A percentile compares a stretch with the other conserved stretches of the same genome.
Conservation (phyloP, 1,284 basidiomycete genomes). For the Pascua guehoae region DNA sequence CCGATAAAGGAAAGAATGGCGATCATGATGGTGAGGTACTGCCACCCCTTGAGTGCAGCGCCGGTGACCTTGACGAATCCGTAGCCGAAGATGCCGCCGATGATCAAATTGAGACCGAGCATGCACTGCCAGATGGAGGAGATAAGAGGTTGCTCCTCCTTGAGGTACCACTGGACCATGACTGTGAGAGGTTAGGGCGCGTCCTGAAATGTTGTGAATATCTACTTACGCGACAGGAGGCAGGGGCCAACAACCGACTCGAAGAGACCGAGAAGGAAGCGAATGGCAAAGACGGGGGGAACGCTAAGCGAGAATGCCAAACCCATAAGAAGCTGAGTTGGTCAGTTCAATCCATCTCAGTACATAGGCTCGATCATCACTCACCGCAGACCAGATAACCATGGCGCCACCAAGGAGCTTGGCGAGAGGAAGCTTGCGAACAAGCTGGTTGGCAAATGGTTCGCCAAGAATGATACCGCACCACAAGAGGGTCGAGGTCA, state of each 20-base stretch:
- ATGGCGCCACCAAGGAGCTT: conserved; percentile 28
- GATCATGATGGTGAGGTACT: conserved; percentile 29
- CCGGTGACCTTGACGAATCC: neutral
- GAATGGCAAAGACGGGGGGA: conserved; percentile 55
- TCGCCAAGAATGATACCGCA: conserved; percentile 32
- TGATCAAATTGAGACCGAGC: conserved; percentile 10
- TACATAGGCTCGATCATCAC: too few relatives aligned
- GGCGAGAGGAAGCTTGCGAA: conserved; percentile 28
- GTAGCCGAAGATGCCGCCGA: conserved; percentile 6
- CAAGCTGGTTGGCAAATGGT: conserved; percentile 32
- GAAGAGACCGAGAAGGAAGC: conserved; percentile 32
- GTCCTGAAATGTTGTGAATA: neutral
- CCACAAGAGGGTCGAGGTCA: conserved; percentile 32
- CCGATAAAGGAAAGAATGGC: conserved; percentile 17
- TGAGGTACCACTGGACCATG: conserved; percentile 28
- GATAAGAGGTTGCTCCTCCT: conserved; percentile 23
- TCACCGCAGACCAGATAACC: conserved; percentile 23
- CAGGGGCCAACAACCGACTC: conserved; percentile 32
- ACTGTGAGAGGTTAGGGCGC: neutral
- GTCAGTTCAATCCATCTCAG: too few relatives aligned
- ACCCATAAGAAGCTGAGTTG: conserved; percentile 51
- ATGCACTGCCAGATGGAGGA: conserved; percentile 8
- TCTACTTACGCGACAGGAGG: conserved; percentile 13
- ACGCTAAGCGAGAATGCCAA: conserved; percentile 65
- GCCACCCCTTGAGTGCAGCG: conserved; percentile 25